phyloP scores from a whole-genome alignment of 2,329 filamentous ascomycete genomes.

The Colletotrichum zoysiae region DNA sequence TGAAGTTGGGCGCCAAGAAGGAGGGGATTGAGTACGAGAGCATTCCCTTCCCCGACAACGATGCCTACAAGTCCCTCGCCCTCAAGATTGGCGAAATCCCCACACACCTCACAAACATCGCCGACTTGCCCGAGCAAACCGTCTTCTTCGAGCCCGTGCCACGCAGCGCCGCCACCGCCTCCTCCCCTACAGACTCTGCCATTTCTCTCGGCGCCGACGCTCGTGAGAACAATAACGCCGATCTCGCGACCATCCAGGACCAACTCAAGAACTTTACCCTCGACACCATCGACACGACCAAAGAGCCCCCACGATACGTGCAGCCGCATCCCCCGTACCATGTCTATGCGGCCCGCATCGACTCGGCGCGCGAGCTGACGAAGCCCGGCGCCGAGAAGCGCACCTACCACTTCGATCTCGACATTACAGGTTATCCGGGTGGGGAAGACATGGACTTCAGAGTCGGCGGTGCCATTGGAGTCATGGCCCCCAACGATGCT shows the following conservation, averaged over 20 bases:
- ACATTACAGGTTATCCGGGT: conserved; percentile 92
- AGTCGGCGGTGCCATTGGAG: conserved; percentile 94
- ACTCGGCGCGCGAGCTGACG: conserved; percentile 88
- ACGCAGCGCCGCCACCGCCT: conserved; percentile 48
- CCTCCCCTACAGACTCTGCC: conserved; percentile 64
- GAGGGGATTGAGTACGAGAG: conserved; percentile 64
- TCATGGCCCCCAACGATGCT: conserved; percentile 88
- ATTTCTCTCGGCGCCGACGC: conserved; percentile 58
- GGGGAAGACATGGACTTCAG: conserved; percentile 92
- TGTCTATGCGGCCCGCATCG: conserved; percentile 90
- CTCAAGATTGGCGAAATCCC: conserved; percentile 83
- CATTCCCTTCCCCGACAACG: conserved; percentile 78
- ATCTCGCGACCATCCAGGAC: conserved; percentile 36
- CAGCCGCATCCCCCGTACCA: conserved; percentile 95
- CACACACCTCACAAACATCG: conserved; percentile 77
- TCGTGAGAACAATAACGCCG: conserved; percentile 54
- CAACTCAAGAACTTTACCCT: conserved; percentile 50
- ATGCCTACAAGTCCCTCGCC: conserved; percentile 83
- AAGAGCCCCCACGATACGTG: conserved; percentile 88
- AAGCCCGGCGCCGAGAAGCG: conserved; percentile 92
- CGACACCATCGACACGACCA: conserved; percentile 65
- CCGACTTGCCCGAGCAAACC: conserved; percentile 80
- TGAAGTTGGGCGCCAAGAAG: conserved; percentile 60
- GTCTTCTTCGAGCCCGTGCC: conserved; percentile 75
- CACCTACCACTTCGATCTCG: conserved; percentile 97